A percentile compares a stretch with the other conserved stretches of the same genome.
Conservation (phyloP, 1,284 basidiomycete species). For the Sporisorium exsertum region DNA sequence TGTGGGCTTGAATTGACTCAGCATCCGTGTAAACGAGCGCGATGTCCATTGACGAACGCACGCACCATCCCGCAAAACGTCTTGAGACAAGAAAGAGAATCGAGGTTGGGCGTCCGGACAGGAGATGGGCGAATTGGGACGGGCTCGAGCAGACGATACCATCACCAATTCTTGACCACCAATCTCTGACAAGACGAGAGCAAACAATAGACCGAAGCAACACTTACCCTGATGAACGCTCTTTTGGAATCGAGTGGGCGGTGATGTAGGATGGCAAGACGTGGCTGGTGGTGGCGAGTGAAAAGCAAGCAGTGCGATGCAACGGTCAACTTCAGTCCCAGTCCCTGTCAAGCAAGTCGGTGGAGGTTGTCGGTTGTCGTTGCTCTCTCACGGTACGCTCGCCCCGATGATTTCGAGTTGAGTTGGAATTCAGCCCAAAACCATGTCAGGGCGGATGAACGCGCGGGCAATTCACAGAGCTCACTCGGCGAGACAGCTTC, state of each 20-base stretch:
- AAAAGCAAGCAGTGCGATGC: not conserved
- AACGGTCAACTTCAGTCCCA: not conserved
- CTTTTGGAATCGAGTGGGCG: not conserved
- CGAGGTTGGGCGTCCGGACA: not conserved
- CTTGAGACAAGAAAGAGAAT: not conserved
- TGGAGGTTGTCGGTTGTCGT: not conserved
- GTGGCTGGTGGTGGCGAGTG: not conserved
- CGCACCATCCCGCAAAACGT: not conserved
- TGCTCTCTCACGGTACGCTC: not conserved
- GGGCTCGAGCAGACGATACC: not conserved
- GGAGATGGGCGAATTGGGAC: not conserved
- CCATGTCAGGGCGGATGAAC: no score
- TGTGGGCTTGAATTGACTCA: not conserved
- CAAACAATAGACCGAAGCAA: not conserved
- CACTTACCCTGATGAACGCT: slow-evolving; percentile 1
- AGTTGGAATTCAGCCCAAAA: not conserved
- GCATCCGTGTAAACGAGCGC: not conserved
- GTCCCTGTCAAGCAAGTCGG: not conserved
- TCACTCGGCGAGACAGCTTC: slow-evolving; percentile 4
- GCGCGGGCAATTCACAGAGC: not conserved
- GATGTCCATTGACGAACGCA: not conserved
- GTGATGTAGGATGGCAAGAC: not conserved
- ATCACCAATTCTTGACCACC: not conserved
- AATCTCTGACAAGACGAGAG: not conserved
- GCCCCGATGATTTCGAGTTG: not conserved